Base-by-base conservation (phyloP, 1,284 basidiomycete species). In the Dichomitus squalens region DNA sequence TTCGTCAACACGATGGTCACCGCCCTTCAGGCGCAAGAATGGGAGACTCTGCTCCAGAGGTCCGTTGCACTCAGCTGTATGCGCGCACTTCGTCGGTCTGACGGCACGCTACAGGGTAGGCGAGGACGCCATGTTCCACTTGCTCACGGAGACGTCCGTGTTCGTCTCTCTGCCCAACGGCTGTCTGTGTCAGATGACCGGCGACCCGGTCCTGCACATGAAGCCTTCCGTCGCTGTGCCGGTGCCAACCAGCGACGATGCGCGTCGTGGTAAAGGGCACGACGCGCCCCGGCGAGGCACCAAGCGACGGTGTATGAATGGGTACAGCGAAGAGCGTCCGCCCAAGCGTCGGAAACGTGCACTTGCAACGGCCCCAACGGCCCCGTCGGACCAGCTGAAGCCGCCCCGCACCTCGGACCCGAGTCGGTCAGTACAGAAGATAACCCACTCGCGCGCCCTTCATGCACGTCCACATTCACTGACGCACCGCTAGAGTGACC, bases 131-230 rank as follows among this genome's bases (percentile, higher is more conserved):
- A 86, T 95, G 78, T 70, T 88, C 14, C 87, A 93, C 69, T 76
- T 96, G 7, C 79, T 96, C 14, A 81, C 84, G 1, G 79, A 86
- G 53, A 88, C 89, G 0, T 87, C 83, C 14, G 66, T 94, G 23
- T 96, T 95, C 67, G 68, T 87, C 12, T 75, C 86, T 1, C 69
- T 96, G 7, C 85, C 88, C 0, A 93, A 93, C 63, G 84, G 82
- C n/a, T 95, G 90, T 66, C 80, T 89, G 14, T 90, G 88, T 59
- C 93, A 96, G 70, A 70, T 95, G 57, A 84, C 87, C 0, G 94
- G 93, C 2, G 76, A 80, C 33, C 85, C 88, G 2, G 67, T 95
- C 9, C 74, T 85, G 16, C 77, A 84, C 53, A 61, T 79, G 14
- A 67, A 68, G 4, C 74, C 75, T n/a, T 73, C 73, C 4, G 18